A percentile compares a stretch with the other conserved stretches of the same genome.
phyloP scores from a whole-genome alignment of 2,329 filamentous ascomycete genomes.

The Fusarium subglutinans region DNA sequence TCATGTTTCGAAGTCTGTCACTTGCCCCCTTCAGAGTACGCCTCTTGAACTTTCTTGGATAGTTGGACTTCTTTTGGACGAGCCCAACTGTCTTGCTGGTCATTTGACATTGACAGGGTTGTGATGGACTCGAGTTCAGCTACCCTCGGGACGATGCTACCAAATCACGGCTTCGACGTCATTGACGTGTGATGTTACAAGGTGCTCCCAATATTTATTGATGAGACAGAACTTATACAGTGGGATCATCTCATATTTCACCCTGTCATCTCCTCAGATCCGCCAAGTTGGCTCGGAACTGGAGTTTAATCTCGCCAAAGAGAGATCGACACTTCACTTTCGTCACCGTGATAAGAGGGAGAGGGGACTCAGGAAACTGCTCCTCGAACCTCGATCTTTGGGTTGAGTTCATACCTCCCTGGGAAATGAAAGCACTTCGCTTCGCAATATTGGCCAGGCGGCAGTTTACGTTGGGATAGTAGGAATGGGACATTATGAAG shows the following conservation, averaged over 20 bases:
- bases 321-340: constrained; percentile 21
- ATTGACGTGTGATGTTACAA: constrained; percentile 16
- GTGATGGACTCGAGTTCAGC: not conserved
- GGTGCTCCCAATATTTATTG: not conserved
- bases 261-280: constrained; percentile 2
- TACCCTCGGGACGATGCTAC: not conserved
- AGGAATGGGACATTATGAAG: not conserved
- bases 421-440: not conserved
- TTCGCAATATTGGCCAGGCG: not conserved
- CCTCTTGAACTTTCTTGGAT: not conserved
- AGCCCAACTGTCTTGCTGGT: not conserved
- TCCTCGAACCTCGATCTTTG: not conserved
- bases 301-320: constrained; percentile 10
- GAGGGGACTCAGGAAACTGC: not conserved
- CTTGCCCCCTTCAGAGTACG: not conserved
- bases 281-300: constrained; percentile 3
- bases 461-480: not conserved
- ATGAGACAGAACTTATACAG: not conserved
- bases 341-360: constrained; percentile 8
- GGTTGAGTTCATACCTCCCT: not conserved
- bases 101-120: not conserved
- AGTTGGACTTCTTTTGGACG: not conserved
- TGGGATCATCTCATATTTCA: not conserved
- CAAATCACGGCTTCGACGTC: constrained; percentile 9
- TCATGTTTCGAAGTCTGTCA: not conserved